Conservation (phyloP, 1,139 yeast genomes). For the Taphrina populina region DNA sequence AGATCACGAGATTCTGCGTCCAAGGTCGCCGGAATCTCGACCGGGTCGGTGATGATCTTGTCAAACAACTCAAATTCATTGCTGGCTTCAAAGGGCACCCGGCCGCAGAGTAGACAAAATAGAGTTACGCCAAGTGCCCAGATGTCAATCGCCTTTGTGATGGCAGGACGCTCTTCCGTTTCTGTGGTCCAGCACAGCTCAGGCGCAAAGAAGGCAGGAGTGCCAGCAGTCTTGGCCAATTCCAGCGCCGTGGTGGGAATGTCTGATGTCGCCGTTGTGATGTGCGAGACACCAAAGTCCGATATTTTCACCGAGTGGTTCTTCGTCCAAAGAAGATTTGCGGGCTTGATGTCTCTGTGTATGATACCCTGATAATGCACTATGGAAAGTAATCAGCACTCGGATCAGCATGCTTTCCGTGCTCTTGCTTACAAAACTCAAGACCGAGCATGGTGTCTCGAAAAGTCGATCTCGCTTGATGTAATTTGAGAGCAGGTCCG, state of each 20-base stretch:
- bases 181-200: slow-evolving; percentile 61
- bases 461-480: slow-evolving; percentile 66
- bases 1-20: slow-evolving; percentile 59
- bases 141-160: slow-evolving; percentile 78
- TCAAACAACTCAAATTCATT: slow-evolving; percentile 83
- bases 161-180: slow-evolving; percentile 49
- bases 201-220: slow-evolving; percentile 84
- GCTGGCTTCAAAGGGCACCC: slow-evolving; percentile 85
- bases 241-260: slow-evolving; percentile 59
- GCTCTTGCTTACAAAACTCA: slow-evolving; percentile 55
- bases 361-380: slow-evolving; percentile 90
- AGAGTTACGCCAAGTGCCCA: slow-evolving; percentile 97
- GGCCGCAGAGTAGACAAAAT: slow-evolving; percentile 83
- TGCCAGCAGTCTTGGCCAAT: slow-evolving; percentile 84
- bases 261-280: slow-evolving; percentile 54
- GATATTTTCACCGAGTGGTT: slow-evolving; percentile 83
- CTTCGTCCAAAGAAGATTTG: slow-evolving; percentile 73
- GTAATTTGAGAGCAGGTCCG: slow-evolving; percentile 54
- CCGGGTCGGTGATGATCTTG: slow-evolving; percentile 66
- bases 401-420: not conserved
- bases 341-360: slow-evolving; percentile 97
- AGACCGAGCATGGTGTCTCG: slow-evolving; percentile 86
- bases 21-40: slow-evolving; percentile 56
- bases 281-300: slow-evolving; percentile 95
- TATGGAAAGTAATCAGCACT: not conserved